A percentile compares a stretch with the other conserved stretches of the same genome.
These are phyloP conservation scores for Pluteus cervinus DNA, from an alignment of 768 basidiomycete species.

Conservation along the genomic window DNA sequence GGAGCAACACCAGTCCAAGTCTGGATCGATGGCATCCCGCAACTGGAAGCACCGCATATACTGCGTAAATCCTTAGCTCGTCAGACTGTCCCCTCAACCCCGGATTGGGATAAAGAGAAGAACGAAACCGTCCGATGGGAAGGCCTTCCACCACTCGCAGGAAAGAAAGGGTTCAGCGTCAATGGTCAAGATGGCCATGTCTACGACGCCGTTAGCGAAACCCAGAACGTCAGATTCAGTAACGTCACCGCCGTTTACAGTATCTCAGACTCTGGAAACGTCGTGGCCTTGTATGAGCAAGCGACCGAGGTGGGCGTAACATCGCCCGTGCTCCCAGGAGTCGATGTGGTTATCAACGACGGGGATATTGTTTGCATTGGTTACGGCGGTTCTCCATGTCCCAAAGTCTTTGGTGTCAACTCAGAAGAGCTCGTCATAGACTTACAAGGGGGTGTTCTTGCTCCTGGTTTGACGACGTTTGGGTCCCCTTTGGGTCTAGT, in stretches of 20 bases:
- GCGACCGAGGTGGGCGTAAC: conserved; percentile 12
- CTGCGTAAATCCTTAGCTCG: conserved; percentile 38
- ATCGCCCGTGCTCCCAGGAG: no score
- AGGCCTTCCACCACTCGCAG: conserved; percentile 61
- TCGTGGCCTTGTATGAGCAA: conserved; percentile 17
- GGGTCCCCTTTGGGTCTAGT: conserved; percentile 61
- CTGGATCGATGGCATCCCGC: conserved; percentile 78
- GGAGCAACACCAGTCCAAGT: conserved; percentile 81
- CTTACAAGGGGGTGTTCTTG: conserved; percentile 57
- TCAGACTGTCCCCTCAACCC: conserved; percentile 47
- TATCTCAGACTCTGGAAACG: conserved; percentile 11
- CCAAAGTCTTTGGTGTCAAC: neutral
- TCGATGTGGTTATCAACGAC: conserved; percentile 45
- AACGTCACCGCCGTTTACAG: conserved; percentile 42
- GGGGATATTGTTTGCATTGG: conserved; percentile 47
- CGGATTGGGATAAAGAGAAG: conserved; percentile 59
- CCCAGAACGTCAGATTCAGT: conserved; percentile 42
- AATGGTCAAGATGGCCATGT: conserved; percentile 41
- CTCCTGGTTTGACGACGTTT: conserved; percentile 58
- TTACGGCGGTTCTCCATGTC: conserved; percentile 6
- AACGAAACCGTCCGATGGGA: conserved; percentile 49
- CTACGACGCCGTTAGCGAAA: conserved; percentile 10
- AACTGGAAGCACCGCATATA: conserved; percentile 32
- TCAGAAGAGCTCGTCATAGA: conserved; percentile 31
- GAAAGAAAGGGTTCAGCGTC: conserved; percentile 41